A percentile compares a stretch with the other conserved stretches of the same genome.
Conservation (phyloP, 164 flowering plant genomes). For the Nymphaea thermarum region DNA sequence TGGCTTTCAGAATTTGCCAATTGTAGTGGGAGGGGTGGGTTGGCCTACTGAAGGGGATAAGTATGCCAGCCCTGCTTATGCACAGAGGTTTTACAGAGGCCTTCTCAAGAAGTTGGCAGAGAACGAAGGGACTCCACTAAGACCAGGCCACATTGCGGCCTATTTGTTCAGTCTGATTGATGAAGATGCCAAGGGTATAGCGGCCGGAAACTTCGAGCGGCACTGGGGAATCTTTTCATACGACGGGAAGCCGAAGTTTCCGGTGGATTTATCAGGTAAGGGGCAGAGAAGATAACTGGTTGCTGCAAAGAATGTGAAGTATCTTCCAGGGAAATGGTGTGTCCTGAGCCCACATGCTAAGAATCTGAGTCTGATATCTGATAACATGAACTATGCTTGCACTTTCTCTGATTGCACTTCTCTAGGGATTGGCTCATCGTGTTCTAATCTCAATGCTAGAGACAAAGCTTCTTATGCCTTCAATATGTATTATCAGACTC, state of each 20-base stretch:
- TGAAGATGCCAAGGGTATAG: constrained; percentile 39
- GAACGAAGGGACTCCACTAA: constrained; percentile 31
- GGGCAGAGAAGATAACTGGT: constrained; percentile 17
- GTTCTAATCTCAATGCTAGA: constrained; percentile 20
- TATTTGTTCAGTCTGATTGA: constrained; percentile 37
- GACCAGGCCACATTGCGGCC: constrained; percentile 23
- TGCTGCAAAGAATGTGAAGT: constrained; percentile 21
- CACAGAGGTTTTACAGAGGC: constrained; percentile 28
- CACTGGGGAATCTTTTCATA: constrained; percentile 41
- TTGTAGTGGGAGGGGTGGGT: constrained; percentile 41
- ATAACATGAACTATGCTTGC: constrained; percentile 32
- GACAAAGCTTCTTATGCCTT: constrained; percentile 42
- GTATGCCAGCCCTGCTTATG: constrained; percentile 19
- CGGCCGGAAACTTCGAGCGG: constrained; percentile 35
- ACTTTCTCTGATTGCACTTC: constrained; percentile 32
- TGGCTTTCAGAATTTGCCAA: constrained; percentile 24
- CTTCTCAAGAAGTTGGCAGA: constrained; percentile 17
- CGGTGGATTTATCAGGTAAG: constrained; percentile 22
- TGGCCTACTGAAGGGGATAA: constrained; percentile 47
- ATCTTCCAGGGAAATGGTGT: constrained; percentile 29
- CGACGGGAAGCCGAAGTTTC: constrained; percentile 37
- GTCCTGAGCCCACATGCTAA: constrained; percentile 20
- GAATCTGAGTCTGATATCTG: constrained; percentile 18
- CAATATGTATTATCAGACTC: constrained; percentile 34
- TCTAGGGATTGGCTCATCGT: constrained; percentile 33